Conservation (phyloP, 352 stramenopile species). For the Hyaloperonospora brassicae region DNA sequence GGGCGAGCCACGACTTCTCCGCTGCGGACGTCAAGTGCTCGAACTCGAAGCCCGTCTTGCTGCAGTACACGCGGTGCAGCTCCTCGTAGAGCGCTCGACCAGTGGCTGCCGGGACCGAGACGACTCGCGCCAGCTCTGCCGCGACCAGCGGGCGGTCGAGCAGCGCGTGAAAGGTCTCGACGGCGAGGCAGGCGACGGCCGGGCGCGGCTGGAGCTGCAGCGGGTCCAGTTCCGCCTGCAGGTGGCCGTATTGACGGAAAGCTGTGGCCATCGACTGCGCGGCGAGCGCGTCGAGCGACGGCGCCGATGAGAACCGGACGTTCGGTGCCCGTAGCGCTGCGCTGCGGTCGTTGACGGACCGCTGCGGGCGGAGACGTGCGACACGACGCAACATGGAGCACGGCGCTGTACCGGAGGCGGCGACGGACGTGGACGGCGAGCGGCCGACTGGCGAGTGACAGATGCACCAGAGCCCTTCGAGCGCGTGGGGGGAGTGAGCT, state of each 20-base stretch:
- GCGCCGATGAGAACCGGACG: constrained; percentile 24
- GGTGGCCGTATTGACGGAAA: constrained; percentile 69
- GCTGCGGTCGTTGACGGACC: no score
- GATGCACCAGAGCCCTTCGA: no score
- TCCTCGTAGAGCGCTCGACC: constrained; percentile 54
- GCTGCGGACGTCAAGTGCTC: constrained; percentile 50
- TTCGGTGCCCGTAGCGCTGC: constrained; percentile 5
- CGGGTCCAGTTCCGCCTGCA: constrained; percentile 68
- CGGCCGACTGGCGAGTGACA: no score
- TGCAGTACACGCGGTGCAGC: constrained; percentile 56
- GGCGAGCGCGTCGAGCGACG: constrained; percentile 56
- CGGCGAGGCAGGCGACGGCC: constrained; percentile 29
- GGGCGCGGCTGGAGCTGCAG: constrained; percentile 35
- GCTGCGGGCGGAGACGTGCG: no score
- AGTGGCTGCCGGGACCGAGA: constrained; percentile 21
- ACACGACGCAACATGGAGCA: no score
- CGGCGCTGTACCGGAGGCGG: no score
- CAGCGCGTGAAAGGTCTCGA: constrained; percentile 48
- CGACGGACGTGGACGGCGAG: no score
- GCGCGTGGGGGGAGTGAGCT: no score
- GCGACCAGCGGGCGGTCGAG: constrained; percentile 20
- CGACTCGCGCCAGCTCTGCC: constrained; percentile 18
- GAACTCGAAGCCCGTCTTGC: constrained; percentile 77
- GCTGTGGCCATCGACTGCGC: constrained; percentile 55
- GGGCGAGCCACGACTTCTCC: constrained; percentile 66